phyloP scores from a whole-genome alignment of 1,284 basidiomycete species.

The Heterobasidion parviporum region DNA sequence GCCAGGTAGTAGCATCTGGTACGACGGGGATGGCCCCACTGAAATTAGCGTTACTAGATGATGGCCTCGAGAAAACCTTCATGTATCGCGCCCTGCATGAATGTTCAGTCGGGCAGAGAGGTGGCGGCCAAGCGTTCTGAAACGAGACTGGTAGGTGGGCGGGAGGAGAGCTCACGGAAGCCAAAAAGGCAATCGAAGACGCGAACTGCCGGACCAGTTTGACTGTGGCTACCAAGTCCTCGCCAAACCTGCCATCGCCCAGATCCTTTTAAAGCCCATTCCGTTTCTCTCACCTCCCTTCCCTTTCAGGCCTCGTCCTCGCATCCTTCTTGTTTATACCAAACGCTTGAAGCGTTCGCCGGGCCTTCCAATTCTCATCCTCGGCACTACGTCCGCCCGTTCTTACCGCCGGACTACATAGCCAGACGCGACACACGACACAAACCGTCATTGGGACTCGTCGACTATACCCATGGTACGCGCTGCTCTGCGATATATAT shows the following conservation, averaged over 20 bases:
- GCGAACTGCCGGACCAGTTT: background rate
- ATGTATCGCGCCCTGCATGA: too few relatives aligned
- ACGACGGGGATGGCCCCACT: too few relatives aligned
- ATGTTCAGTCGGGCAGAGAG: too few relatives aligned
- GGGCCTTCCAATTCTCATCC: background rate
- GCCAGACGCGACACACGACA: background rate
- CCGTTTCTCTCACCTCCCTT: background rate
- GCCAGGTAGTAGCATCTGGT: too few relatives aligned
- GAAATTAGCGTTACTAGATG: too few relatives aligned
- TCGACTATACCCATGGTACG: conserved; percentile 3
- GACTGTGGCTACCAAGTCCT: background rate
- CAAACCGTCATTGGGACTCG: background rate
- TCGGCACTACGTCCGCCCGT: background rate
- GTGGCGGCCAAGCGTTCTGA: too few relatives aligned
- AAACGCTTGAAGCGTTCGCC: background rate
- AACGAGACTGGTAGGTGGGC: too few relatives aligned
- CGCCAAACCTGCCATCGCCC: background rate
- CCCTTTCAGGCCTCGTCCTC: background rate
- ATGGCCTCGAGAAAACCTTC: too few relatives aligned
- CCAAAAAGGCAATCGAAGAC: background rate
- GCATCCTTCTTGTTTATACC: background rate
- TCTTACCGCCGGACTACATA: background rate
- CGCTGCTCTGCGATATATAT: background rate
- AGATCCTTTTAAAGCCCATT: background rate
- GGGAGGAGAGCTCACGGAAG: background rate